phyloP scores from a whole-genome alignment of 176 grass and related monocot species.

The Paspalum notatum region DNA sequence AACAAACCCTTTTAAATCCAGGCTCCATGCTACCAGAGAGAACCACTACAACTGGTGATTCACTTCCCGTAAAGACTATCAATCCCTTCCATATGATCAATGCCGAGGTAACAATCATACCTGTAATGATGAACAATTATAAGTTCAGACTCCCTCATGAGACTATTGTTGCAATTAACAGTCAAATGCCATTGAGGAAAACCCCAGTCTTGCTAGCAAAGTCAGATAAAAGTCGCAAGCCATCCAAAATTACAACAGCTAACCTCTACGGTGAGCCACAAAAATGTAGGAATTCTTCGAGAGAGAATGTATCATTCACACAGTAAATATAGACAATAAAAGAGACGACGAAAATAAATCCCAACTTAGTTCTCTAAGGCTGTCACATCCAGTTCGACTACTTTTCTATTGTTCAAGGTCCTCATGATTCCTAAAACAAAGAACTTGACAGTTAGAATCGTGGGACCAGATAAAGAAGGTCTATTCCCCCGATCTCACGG shows the following conservation, averaged over 20 bases:
- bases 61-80: conserved; percentile 63
- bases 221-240: background rate
- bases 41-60: conserved; percentile 77
- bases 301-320: background rate
- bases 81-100: conserved; percentile 78
- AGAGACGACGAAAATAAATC: background rate
- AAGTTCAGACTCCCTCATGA: background rate
- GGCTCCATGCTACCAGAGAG: conserved; percentile 81
- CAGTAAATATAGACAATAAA: background rate
- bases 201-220: background rate
- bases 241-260: background rate
- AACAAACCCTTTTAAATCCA: conserved; percentile 75
- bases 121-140: conserved; percentile 40
- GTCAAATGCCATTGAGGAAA: background rate
- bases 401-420: background rate
- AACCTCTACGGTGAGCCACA: background rate
- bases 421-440: background rate
- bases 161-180: conserved; percentile 5
- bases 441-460: background rate
- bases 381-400: background rate
- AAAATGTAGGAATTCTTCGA: background rate
- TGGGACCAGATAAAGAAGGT: background rate
- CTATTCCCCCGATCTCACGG: background rate
- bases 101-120: conserved; percentile 75
- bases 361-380: background rate